phyloP scores from a whole-genome alignment of 768 basidiomycete species.

The Pisolithus marmoratus region DNA sequence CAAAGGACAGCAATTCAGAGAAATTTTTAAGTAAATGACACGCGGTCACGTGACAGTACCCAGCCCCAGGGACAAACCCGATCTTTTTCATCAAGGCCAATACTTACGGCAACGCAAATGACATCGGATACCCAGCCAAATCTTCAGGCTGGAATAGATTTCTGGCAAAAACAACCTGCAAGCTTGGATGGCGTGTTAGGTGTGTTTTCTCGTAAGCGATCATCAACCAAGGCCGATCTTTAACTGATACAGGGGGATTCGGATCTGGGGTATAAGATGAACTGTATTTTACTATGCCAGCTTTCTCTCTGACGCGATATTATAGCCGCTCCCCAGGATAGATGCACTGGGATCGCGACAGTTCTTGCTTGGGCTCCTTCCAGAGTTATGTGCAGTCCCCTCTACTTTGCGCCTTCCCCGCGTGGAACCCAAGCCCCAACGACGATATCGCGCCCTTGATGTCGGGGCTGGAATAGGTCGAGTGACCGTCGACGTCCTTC shows the following conservation, averaged over 20 bases:
- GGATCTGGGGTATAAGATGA: conserved; percentile 43
- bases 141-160: conserved; percentile 73
- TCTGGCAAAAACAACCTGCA: conserved; percentile 82
- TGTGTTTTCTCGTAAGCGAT: conserved; percentile 16
- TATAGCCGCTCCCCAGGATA: conserved; percentile 81
- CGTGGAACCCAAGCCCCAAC: conserved; percentile 17
- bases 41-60: neutral
- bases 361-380: conserved; percentile 77
- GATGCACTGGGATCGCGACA: conserved; percentile 89
- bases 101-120: neutral
- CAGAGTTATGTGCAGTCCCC: conserved; percentile 70
- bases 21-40: neutral
- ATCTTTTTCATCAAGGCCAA: neutral
- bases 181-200: conserved; percentile 87
- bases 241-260: conserved; percentile 36
- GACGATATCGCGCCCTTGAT: conserved; percentile 74
- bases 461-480: conserved; percentile 94
- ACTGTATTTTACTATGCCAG: neutral
- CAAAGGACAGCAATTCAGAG: neutral
- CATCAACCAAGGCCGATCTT: conserved; percentile 26
- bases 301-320: neutral
- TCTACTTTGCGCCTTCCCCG: conserved; percentile 60
- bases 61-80: too few relatives aligned
- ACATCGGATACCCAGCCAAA: conserved; percentile 18
- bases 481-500: conserved; percentile 81